phyloP scores from a whole-genome alignment of 2,329 filamentous ascomycete species.

The Colletotrichum simmondsii region DNA sequence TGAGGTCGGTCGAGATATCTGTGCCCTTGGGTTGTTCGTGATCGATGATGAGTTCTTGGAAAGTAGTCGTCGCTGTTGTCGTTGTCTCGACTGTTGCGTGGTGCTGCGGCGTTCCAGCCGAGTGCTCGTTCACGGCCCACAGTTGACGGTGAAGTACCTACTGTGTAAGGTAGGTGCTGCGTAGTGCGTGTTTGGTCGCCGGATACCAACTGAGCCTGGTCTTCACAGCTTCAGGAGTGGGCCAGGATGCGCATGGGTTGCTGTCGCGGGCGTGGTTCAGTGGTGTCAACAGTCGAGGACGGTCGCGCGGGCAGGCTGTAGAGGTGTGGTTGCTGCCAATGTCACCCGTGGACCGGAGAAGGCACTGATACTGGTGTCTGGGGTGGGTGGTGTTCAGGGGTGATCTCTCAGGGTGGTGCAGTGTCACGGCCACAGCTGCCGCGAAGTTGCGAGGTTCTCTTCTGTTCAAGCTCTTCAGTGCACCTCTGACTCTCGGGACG shows the following conservation, averaged over 20 bases:
- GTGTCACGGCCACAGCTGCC: background rate
- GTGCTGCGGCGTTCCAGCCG: background rate
- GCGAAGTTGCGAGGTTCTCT: background rate
- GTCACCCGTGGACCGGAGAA: background rate
- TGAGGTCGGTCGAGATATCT: background rate
- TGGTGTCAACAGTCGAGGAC: background rate
- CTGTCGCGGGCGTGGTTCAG: background rate
- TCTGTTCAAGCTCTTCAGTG: background rate
- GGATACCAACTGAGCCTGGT: background rate
- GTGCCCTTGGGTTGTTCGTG: background rate
- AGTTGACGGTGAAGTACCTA: background rate
- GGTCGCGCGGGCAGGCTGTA: background rate
- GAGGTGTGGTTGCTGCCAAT: slow-evolving; percentile 5
- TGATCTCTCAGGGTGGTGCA: background rate
- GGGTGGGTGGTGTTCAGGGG: background rate
- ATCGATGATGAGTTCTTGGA: background rate
- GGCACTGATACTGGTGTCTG: background rate
- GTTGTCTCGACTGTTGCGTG: slow-evolving; percentile 1
- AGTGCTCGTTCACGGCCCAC: background rate
- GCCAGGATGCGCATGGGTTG: slow-evolving; percentile 15
- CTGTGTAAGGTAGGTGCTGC: background rate
- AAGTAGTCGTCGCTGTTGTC: background rate
- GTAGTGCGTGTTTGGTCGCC: background rate
- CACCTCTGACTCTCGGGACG: background rate
- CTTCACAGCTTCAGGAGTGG: slow-evolving; percentile 21